Conservation (phyloP, 2,329 filamentous ascomycete species). For the Trichophyton benhamiae region DNA sequence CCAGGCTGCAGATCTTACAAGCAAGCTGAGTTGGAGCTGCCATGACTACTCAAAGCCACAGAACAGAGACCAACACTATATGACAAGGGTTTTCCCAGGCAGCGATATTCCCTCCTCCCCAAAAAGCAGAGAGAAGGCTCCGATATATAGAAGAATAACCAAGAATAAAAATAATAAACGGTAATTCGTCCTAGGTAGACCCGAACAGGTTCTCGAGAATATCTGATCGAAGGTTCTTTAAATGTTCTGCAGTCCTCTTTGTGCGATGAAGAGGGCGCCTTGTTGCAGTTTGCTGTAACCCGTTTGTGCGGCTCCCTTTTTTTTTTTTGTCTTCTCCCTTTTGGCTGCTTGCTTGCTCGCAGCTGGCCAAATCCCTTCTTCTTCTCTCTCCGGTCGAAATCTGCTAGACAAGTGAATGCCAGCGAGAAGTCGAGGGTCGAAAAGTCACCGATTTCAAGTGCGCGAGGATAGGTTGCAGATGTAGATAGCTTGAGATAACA, state of each 20-base stretch:
- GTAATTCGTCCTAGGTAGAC: not conserved
- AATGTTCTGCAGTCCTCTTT: not conserved
- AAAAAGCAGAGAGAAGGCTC: not conserved
- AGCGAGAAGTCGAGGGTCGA: conserved; percentile 19
- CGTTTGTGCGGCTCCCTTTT: not conserved
- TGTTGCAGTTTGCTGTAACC: not conserved
- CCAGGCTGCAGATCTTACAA: conserved; percentile 40
- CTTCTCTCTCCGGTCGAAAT: conserved; percentile 2
- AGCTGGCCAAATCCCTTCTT: not conserved
- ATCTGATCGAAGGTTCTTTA: not conserved
- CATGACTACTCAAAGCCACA: conserved; percentile 93
- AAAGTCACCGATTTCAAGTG: conserved; percentile 13
- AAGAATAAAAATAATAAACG: not conserved
- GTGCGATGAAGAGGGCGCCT: not conserved
- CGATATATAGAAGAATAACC: not conserved
- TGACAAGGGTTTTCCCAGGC: not conserved
- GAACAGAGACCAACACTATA: conserved; percentile 19
- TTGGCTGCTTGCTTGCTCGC: not conserved
- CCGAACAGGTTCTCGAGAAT: not conserved
- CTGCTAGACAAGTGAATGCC: conserved; percentile 41
- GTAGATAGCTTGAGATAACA: not conserved
- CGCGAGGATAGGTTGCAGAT: not conserved
- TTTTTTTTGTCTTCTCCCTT: not conserved
- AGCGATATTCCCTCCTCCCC: not conserved
- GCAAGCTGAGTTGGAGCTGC: conserved; percentile 86